Evolutionary conservation across 495 filamentous ascomycete species (phyloP).

Genomic region (Rhizodiscina lignyota): DNA sequence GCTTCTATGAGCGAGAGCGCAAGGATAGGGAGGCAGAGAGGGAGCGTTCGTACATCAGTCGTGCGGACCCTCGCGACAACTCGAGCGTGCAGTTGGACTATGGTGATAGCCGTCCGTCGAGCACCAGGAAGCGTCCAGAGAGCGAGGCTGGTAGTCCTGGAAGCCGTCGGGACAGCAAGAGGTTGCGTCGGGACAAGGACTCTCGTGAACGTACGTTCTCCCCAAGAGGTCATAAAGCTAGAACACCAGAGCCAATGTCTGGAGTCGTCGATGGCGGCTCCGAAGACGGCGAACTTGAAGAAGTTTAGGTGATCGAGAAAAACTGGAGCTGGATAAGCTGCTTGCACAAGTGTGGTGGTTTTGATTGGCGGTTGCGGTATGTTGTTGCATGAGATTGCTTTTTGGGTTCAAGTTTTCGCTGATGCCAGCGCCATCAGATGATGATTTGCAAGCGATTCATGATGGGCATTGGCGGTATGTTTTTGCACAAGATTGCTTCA

Average conservation of each 20-base stretch:
- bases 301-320: too few relatives aligned
- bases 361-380: too few relatives aligned
- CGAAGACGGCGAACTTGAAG: constrained; percentile 97
- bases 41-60: constrained; percentile 66
- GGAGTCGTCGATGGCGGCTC: too few relatives aligned
- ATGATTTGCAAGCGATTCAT: too few relatives aligned
- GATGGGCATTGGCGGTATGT: too few relatives aligned
- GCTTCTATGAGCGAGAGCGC: constrained; percentile 53
- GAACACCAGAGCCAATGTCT: constrained; percentile 18
- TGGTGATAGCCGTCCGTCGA: constrained; percentile 43
- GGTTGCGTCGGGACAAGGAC: constrained; percentile 40
- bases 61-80: constrained; percentile 43
- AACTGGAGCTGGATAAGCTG: too few relatives aligned
- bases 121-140: constrained; percentile 41
- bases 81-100: constrained; percentile 73
- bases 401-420: too few relatives aligned
- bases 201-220: constrained; percentile 38
- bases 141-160: constrained; percentile 59
- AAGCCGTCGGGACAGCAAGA: constrained; percentile 44
- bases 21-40: constrained; percentile 72
- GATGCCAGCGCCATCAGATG: too few relatives aligned
- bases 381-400: too few relatives aligned
- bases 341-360: too few relatives aligned
- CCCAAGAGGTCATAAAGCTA: constrained; percentile 31
- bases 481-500: too few relatives aligned